Percentiles rank a stretch among this genome's conserved stretches.
These are phyloP conservation scores for Pyricularia sp. DNA, from an alignment of 2,329 filamentous ascomycete genomes.

Conservation along the genomic window DNA sequence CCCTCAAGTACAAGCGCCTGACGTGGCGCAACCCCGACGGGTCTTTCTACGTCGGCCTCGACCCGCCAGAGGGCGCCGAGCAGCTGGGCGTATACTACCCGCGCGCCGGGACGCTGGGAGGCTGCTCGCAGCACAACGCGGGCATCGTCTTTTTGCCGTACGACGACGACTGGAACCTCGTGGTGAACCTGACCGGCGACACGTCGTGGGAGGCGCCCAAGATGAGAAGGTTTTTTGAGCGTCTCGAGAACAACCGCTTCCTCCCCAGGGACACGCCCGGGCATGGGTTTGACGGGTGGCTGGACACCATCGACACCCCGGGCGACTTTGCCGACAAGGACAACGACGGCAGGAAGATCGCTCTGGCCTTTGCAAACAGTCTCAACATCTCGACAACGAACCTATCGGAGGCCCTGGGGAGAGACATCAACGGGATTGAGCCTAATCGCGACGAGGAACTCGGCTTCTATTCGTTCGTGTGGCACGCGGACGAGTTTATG, in stretches of 20 bases:
- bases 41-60: constrained; percentile 24
- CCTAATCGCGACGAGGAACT: constrained; percentile 16
- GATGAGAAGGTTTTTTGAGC: constrained; percentile 50
- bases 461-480: constrained; percentile 20
- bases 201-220: constrained; percentile 40
- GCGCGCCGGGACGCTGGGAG: constrained; percentile 34
- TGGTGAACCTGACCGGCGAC: constrained; percentile 41
- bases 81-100: constrained; percentile 37
- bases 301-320: constrained; percentile 18
- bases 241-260: constrained; percentile 47
- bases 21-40: constrained; percentile 33
- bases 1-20: constrained; percentile 41
- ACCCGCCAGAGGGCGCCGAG: constrained; percentile 22
- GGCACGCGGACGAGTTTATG: constrained; percentile 15
- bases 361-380: constrained; percentile 26
- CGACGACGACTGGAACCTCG: constrained; percentile 48
- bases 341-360: constrained; percentile 13
- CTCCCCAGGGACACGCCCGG: constrained; percentile 31
- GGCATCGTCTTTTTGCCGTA: constrained; percentile 49
- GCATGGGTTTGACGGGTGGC: constrained; percentile 48
- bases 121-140: constrained; percentile 39
- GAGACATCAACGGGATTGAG: constrained; percentile 19
- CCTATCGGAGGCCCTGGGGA: constrained; percentile 14
- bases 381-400: constrained; percentile 15
- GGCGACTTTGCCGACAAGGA: constrained; percentile 15